Evolutionary conservation across 768 basidiomycete species (phyloP).

Genomic region (Gymnopilus junonius): DNA sequence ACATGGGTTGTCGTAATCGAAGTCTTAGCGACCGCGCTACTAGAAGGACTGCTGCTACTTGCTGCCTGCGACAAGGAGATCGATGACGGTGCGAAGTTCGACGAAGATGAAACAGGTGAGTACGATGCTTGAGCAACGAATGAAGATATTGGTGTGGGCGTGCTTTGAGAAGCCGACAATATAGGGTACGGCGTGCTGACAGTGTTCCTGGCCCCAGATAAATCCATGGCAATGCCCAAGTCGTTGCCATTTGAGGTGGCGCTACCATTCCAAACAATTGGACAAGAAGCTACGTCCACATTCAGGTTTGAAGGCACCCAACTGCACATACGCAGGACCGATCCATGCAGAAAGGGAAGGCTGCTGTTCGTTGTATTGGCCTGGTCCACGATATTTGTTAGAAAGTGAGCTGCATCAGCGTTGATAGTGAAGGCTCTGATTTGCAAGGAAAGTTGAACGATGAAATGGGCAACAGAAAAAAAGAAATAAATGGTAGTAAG

Average conservation of each 20-base stretch:
- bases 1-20: constrained; percentile 10
- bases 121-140: neutral
- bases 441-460: constrained; percentile 72
- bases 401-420: constrained; percentile 54
- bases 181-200: neutral
- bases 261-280: constrained; percentile 59
- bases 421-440: constrained; percentile 70
- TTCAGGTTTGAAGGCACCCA: constrained; percentile 50
- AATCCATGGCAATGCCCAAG: constrained; percentile 19
- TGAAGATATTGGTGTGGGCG: neutral
- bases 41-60: neutral
- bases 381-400: constrained; percentile 52
- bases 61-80: neutral
- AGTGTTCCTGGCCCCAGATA: neutral
- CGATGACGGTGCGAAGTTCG: constrained; percentile 5
- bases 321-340: constrained; percentile 62
- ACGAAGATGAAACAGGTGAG: constrained; percentile 2
- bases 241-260: constrained; percentile 11
- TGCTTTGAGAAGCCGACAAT: neutral
- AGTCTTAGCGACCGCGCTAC: neutral
- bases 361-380: constrained; percentile 52
- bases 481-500: constrained; percentile 68
- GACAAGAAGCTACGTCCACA: constrained; percentile 44
- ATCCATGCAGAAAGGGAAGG: constrained; percentile 52
- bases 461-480: constrained; percentile 69